A percentile compares a stretch with the other conserved stretches of the same genome.
phyloP scores from a whole-genome alignment of 1,139 yeast species.

The Kodamaea suecica region DNA sequence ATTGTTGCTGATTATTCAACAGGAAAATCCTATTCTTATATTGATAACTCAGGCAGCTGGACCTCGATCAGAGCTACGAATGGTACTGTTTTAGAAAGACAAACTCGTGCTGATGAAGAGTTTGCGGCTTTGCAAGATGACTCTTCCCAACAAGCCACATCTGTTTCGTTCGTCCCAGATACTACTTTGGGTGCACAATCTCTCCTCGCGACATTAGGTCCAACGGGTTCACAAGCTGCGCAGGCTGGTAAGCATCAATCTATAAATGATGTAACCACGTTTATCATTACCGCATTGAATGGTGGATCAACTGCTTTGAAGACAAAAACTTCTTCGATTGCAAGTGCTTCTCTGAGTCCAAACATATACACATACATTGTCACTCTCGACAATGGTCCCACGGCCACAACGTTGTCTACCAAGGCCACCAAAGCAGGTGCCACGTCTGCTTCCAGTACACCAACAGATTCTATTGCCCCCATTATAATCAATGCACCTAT shows the following conservation, averaged over 20 bases:
- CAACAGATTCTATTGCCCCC: conserved; percentile 1
- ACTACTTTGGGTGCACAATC: conserved; percentile 7
- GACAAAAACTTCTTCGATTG: not conserved
- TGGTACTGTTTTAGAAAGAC: conserved; percentile 66
- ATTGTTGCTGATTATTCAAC: conserved; percentile 76
- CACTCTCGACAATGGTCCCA: not conserved
- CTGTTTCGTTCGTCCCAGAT: conserved; percentile 8
- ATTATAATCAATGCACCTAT: conserved; percentile 1
- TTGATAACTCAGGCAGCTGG: conserved; percentile 66
- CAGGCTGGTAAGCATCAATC: conserved; percentile 9
- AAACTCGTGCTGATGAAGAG: conserved; percentile 46
- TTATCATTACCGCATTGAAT: conserved; percentile 5
- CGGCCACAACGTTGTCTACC: not conserved
- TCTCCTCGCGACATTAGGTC: conserved; percentile 14
- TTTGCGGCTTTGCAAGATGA: conserved; percentile 35
- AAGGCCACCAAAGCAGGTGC: conserved; percentile 1
- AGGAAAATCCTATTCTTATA: conserved; percentile 65
- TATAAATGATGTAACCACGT: conserved; percentile 5
- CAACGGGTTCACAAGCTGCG: conserved; percentile 10
- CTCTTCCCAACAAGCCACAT: not conserved
- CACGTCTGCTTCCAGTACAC: not conserved
- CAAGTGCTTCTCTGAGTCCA: not conserved
- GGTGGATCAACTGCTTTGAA: no score
- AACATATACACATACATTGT: not conserved
- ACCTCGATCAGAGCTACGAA: conserved; percentile 59